Evolutionary conservation across 352 stramenopile genomes (phyloP).

Genomic region (Plasmopara halstedii): DNA sequence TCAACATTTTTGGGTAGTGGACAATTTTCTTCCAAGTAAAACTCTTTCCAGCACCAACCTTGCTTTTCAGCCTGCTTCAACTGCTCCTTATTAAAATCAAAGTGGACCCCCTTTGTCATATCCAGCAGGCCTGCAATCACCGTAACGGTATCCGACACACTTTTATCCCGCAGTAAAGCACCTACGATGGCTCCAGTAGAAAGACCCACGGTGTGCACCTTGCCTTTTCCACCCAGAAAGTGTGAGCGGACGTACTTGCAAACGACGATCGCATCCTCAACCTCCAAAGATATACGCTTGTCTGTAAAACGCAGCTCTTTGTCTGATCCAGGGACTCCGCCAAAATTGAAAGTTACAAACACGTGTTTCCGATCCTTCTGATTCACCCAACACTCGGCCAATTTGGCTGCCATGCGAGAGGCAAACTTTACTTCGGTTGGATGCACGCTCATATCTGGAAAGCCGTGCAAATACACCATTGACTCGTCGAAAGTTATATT

Average conservation of each 20-base stretch:
- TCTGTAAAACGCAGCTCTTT: conserved; percentile 23
- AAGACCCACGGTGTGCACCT: conserved; percentile 56
- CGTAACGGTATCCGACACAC: conserved; percentile 39
- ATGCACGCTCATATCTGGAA: conserved; percentile 66
- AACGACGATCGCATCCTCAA: conserved; percentile 45
- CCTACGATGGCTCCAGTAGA: conserved; percentile 69
- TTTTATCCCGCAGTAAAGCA: conserved; percentile 39
- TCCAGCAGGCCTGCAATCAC: conserved; percentile 56
- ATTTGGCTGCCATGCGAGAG: conserved; percentile 47
- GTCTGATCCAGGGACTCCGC: conserved; percentile 56
- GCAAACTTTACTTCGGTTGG: conserved; percentile 40
- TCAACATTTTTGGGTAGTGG: conserved; percentile 27
- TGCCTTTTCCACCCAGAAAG: conserved; percentile 22
- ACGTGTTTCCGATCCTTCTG: conserved; percentile 11
- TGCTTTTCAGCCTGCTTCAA: conserved; percentile 27
- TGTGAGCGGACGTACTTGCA: conserved; percentile 32
- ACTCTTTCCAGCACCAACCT: conserved; percentile 63
- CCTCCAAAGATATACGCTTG: conserved; percentile 52
- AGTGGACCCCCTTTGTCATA: conserved; percentile 34
- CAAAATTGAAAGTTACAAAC: conserved; percentile 67
- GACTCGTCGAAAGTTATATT: conserved; percentile 24
- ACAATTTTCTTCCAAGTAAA: conserved; percentile 46
- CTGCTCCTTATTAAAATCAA: conserved; percentile 52
- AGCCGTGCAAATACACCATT: conserved; percentile 68
- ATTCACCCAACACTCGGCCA: conserved; percentile 43